Conservation (phyloP, 208 protist genomes). For the Leishmania amazonensis region DNA sequence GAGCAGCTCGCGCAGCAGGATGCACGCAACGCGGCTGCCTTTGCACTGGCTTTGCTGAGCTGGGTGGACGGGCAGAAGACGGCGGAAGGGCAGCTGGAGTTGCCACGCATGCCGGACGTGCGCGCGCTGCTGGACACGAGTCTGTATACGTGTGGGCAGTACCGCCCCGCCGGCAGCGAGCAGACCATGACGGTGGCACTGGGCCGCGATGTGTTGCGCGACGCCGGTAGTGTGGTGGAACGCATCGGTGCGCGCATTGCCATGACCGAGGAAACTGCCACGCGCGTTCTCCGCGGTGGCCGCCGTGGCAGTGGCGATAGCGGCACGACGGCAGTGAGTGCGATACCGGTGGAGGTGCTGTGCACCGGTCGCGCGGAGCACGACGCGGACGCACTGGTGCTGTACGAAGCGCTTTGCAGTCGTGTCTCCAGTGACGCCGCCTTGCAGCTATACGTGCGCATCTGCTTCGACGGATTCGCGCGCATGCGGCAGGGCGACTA, state of each 20-base stretch:
- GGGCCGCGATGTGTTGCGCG: conserved; percentile 26
- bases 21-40: conserved; percentile 13
- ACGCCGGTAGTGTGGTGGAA: conserved; percentile 16
- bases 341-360: conserved; percentile 33
- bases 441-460: conserved; percentile 23
- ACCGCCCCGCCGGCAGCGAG: not conserved
- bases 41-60: conserved; percentile 16
- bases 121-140: conserved; percentile 24
- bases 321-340: conserved; percentile 8
- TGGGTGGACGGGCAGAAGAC: conserved; percentile 2
- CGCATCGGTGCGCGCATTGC: conserved; percentile 19
- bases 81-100: not conserved
- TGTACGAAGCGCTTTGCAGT: conserved; percentile 26
- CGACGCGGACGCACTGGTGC: conserved; percentile 14
- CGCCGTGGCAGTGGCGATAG: not conserved
- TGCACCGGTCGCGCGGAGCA: not conserved
- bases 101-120: conserved; percentile 1
- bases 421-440: not conserved
- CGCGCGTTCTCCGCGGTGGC: not conserved
- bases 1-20: conserved; percentile 4
- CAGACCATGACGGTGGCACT: conserved; percentile 12
- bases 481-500: conserved; percentile 41
- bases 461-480: conserved; percentile 28
- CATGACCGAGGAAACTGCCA: conserved; percentile 44
- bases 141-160: conserved; percentile 11